These are phyloP conservation scores for Saccharomycopsis guyanensis DNA, from an alignment of 805 yeast species.

Conservation along the genomic window DNA sequence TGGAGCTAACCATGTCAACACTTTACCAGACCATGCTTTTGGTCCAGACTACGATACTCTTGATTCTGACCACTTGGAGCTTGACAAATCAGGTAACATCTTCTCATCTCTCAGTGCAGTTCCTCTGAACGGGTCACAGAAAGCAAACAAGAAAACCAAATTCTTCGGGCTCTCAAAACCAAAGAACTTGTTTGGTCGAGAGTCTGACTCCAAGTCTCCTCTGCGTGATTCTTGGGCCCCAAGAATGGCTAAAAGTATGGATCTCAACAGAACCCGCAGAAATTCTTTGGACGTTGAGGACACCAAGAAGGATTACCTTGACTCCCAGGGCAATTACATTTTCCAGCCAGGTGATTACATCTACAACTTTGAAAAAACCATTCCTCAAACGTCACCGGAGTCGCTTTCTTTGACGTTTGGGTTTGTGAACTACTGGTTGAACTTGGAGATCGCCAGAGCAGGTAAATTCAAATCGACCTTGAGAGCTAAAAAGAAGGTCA, in stretches of 20 bases:
- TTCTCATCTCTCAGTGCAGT: constrained; percentile 27
- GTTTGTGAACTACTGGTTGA: constrained; percentile 59
- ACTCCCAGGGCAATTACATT: constrained; percentile 27
- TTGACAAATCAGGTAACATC: constrained; percentile 21
- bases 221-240: neutral
- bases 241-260: neutral
- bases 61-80: constrained; percentile 23
- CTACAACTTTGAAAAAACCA: constrained; percentile 84
- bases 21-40: constrained; percentile 12
- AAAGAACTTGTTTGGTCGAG: neutral
- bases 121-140: constrained; percentile 17
- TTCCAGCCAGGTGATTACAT: constrained; percentile 88
- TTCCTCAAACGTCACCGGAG: constrained; percentile 80
- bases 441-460: constrained; percentile 61
- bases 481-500: constrained; percentile 53
- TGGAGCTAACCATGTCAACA: constrained; percentile 36
- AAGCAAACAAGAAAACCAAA: constrained; percentile 3
- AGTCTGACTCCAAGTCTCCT: neutral
- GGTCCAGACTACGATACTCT: constrained; percentile 12
- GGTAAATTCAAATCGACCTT: constrained; percentile 85
- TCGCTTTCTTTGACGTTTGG: constrained; percentile 75
- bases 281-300: constrained; percentile 1
- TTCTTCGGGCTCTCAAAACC: constrained; percentile 12
- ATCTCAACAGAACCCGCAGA: neutral
- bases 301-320: constrained; percentile 8